Evolutionary conservation across 352 stramenopile genomes (phyloP), one percentile per base, ranked within the genome.

Genomic region (Globisporangium cylindrosporum): DNA sequence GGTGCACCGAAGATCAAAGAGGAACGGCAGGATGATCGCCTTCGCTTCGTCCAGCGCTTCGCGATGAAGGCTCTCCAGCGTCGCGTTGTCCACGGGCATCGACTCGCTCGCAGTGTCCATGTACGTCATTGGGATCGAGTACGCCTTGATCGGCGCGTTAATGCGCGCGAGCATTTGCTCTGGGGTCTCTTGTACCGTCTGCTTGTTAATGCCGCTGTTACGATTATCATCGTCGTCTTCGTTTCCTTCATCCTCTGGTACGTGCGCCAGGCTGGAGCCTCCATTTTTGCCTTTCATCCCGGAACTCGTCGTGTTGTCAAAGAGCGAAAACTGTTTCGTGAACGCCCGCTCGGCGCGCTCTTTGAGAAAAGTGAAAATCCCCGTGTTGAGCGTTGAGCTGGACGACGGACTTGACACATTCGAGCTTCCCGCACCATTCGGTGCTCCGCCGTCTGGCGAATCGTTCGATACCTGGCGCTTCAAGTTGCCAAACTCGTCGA

Each of bases 401-500:
- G 38, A 38, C 5, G 70, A 36, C 5, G 67, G 34, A 24, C 29
- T 65, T 36, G 69, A 61, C 12, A 60, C 41, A 48, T 48, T 48
- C 41, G 41, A 48, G 41, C 41, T 14, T 48, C 41, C 41, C 14
- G 41, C 43, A 14, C 24, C 5, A 12, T 29, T 36, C 18, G 24
- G 22, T 20, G 15, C 24, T 25, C n/a, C 9, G 71, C 67, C 46
- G 18, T 61, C 56, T 27, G 49, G 10, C 18, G 29, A 55, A 43
- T 73, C 67, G 9, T 60, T 56, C 56, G 73, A 57, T 32, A 73
- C 27, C 24, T 88, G 72, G 56, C 82, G 81, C 68, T 90, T 92
- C 43, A 93, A 75, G 64, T 93, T 93, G 10, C 85, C 85, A 68
- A 91, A 93, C 72, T 93, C 85, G 66, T 93, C 85, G 49, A 93